Percentiles rank a stretch among this genome's conserved stretches.
These are phyloP conservation scores for Ceratocystis variospora DNA, from an alignment of 2,329 filamentous ascomycete species.

Conservation along the genomic window DNA sequence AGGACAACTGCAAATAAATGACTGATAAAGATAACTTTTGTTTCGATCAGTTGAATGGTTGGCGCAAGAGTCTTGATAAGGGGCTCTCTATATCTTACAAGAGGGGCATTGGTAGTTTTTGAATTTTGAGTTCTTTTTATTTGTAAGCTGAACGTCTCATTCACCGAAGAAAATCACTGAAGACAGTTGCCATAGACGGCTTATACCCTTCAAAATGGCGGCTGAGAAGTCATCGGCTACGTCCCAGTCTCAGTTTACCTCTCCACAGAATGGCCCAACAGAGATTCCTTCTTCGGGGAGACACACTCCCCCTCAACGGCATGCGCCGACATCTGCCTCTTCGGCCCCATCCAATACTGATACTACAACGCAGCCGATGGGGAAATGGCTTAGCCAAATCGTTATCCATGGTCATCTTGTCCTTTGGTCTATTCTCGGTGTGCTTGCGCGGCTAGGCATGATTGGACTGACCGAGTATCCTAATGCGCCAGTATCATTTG, in stretches of 20 bases:
- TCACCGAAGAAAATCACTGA: too few species aligned
- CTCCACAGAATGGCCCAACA: background rate
- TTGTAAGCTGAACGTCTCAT: too few species aligned
- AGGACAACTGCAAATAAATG: too few species aligned
- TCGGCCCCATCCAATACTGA: background rate
- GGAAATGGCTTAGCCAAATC: conserved; percentile 28
- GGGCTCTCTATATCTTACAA: too few species aligned
- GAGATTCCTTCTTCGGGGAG: background rate
- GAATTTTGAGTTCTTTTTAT: too few species aligned
- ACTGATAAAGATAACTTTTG: too few species aligned
- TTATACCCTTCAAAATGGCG: background rate
- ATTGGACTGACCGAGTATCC: conserved; percentile 69
- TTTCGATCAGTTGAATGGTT: too few species aligned
- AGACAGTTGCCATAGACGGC: too few species aligned
- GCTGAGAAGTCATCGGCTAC: background rate
- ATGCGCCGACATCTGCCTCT: background rate
- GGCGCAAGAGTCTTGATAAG: too few species aligned
- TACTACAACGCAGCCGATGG: background rate
- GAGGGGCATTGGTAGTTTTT: too few species aligned
- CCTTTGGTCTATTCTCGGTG: conserved; percentile 74
- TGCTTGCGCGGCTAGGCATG: conserved; percentile 67
- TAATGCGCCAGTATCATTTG: conserved; percentile 58
- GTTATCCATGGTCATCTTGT: conserved; percentile 72
- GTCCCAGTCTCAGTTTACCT: background rate
- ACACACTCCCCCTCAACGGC: too few species aligned